A percentile compares a stretch with the other conserved stretches of the same genome.
Evolutionary conservation across 495 filamentous ascomycete species (phyloP).

Genomic region (Penicillium maclennaniae): DNA sequence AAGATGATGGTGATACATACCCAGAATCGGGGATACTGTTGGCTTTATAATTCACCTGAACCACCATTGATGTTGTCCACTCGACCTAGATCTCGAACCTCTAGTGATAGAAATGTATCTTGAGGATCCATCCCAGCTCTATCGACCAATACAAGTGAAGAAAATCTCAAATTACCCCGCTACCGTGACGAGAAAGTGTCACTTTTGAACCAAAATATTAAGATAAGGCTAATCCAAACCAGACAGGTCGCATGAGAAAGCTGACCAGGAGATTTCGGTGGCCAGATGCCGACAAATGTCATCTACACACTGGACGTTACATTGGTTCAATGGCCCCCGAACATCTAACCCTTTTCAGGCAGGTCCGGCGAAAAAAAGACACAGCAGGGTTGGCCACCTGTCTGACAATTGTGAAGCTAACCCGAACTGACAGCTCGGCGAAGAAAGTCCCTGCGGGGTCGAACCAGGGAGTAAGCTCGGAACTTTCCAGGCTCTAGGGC

Average conservation of each 20-base stretch:
- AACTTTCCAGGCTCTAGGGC: background rate
- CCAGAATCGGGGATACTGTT: no score
- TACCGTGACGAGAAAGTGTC: background rate
- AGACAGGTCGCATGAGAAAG: slow-evolving; percentile 11
- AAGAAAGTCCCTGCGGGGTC: background rate
- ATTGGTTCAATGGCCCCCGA: background rate
- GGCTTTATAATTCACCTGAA: background rate
- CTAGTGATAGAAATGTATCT: background rate
- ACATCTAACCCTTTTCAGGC: background rate
- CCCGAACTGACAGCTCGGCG: background rate
- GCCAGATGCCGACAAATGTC: background rate
- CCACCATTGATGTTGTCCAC: background rate
- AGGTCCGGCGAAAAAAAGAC: background rate
- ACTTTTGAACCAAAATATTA: background rate
- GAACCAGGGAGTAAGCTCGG: background rate
- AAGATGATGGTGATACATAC: background rate
- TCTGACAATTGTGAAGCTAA: background rate
- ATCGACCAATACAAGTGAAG: background rate
- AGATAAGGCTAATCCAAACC: slow-evolving; percentile 2
- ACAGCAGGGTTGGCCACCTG: background rate
- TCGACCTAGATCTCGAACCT: background rate
- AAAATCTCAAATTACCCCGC: background rate
- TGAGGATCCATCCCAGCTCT: background rate
- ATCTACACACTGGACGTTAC: background rate
- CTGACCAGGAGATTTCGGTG: background rate